Base-by-base conservation (phyloP, 805 yeast species). In the Hanseniaspora nectarophila region DNA sequence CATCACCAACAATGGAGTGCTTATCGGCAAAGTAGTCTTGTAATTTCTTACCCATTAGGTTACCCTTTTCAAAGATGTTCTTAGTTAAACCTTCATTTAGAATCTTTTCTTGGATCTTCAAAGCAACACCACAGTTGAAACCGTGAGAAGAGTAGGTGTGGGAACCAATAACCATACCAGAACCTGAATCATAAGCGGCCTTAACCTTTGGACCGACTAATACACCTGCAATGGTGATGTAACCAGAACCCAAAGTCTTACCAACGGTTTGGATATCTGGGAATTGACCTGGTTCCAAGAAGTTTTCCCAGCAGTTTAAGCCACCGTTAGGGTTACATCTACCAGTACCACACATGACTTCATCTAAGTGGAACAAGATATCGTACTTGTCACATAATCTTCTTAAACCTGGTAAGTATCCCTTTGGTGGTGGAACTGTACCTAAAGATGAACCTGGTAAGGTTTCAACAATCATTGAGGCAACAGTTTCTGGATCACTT, bases 311-410 rank as follows among this genome's bases (percentile, higher is more conserved):
- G 54, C 74, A 74, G 62, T 66, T 69, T 56, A 69, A 67, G 28
- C 69, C 68, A 32, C 80, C 79, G 45, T 61, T 58, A 21, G 65
- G 64, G 55, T 60, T 59, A 54, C 70, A 65, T 59, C 81, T 70
- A 21, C 80, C 80, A 37, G 74, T 70, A 32, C 81, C 81, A 59
- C 77, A 74, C 78, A 76, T 74, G 40, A 75, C 76, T 62, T 77
- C 81, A 57, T 76, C 81, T 46, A 74, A 63, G 63, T 73, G 67
- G 57, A 76, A 64, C 38, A 75, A 61, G 38, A 73, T 68, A 40
- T 73, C 79, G 61, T 75, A 75, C 60, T 75, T 75, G 63, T 73
- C 71, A 59, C 78, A 74, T 48, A 76, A 61, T 39, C 65, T 70
- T 50, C 73, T 63, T 34, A 70, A 62, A 12, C 75, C 77, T 53